These are phyloP conservation scores for Paramecium pentaurelia DNA, from an alignment of 73 alveolate species.

Conservation along the genomic window DNA sequence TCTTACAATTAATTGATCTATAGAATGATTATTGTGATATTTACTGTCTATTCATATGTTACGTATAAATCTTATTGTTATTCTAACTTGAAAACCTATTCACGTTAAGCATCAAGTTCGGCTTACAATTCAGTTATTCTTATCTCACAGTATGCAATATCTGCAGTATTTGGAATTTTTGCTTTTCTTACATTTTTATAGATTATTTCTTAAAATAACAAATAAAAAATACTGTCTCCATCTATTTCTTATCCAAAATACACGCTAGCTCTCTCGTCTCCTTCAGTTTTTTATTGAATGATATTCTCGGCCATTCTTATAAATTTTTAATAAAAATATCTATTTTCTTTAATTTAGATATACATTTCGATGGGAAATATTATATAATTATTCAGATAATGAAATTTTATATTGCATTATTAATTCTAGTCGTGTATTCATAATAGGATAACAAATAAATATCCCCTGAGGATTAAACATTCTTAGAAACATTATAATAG, in stretches of 20 bases:
- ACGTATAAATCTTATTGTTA: neutral
- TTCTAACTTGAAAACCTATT: neutral
- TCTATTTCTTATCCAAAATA: neutral
- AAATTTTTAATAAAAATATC: neutral
- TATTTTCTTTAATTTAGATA: neutral
- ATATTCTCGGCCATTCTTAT: neutral
- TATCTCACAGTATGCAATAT: constrained; percentile 32
- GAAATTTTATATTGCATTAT: neutral
- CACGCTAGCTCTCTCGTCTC: neutral
- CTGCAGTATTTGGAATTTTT: neutral
- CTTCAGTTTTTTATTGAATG: neutral
- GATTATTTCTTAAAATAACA: neutral
- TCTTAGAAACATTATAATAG: neutral
- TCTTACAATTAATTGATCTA: neutral
- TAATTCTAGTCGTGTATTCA: neutral
- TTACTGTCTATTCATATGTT: neutral
- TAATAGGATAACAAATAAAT: neutral
- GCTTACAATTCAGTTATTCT: constrained; percentile 27
- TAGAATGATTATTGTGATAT: neutral
- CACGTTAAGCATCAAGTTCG: neutral
- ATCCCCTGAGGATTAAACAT: neutral
- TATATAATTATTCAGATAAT: neutral
- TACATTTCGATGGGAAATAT: neutral
- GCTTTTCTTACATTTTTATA: constrained; percentile 22
- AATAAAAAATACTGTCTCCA: neutral